Evolutionary conservation across 306 rosid species (phyloP), one percentile per base, ranked within the genome.

Genomic region (Heteromeles arbutifolia): DNA sequence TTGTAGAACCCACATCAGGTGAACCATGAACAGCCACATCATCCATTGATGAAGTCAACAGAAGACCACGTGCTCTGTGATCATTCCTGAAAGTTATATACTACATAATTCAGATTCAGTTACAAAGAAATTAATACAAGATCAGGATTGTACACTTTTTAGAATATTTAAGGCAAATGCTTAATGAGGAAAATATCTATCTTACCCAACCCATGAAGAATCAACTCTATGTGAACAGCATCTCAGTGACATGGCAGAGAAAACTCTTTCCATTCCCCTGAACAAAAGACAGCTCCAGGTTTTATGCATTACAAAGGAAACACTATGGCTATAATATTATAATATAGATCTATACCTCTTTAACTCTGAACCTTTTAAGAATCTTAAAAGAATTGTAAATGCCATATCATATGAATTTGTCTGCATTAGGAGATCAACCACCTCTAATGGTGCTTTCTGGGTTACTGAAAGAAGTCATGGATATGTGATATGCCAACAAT

Each of bases 221-320:
- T 87, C 89, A 21, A 78, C 85, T 79, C 82, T 90, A 86, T 83
- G 86, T 44, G 89, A 86, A 78, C 93, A 86, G 84, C 98, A 94
- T 87, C 83, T 88, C 82, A 90, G 52, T 34, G 96, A 86, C 78
- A 94, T 82, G 80, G 90, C 84, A 74, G 87, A 81, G 71, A 94
- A 87, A 73, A 88, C 86, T 71, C 88, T 85, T 83, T 91, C 97
- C 82, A 94, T 68, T 79, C 92, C 98, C 91, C 98, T 94, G 84
- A 67, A 77, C 50, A 82, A 71, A 74, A 76, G 75, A 68, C 18
- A 77, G 59, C n/a, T 14, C 77, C 54, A 62, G 74, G 59, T 24
- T 76, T 74, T 68, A 79, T 71, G 81, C 65, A 66, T 24, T 65
- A 41, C 65, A 77, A 61, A 69, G 54, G 48, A n/a, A n/a, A n/a